Evolutionary conservation across 768 basidiomycete species (phyloP).

Genomic region (Lactifluus hygrophoroides): DNA sequence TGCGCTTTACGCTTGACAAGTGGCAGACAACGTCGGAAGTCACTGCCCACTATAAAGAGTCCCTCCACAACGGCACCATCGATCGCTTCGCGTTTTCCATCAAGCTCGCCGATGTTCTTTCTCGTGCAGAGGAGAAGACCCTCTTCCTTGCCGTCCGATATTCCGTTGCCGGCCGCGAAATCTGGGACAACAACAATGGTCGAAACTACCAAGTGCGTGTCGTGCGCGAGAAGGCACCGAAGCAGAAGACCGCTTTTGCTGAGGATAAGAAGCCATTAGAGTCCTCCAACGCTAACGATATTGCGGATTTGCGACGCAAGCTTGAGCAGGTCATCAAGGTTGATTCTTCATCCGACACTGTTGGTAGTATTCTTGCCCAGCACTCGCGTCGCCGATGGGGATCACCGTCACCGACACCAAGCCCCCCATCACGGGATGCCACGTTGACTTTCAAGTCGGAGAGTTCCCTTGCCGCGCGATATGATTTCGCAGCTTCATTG

Average conservation of each 20-base stretch:
- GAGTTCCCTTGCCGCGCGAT: slow-evolving; percentile 42
- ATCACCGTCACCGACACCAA: slow-evolving; percentile 17
- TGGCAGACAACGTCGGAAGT: slow-evolving; percentile 98
- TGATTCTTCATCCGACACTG: slow-evolving; percentile 27
- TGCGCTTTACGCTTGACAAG: slow-evolving; percentile 86
- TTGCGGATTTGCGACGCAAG: slow-evolving; percentile 55
- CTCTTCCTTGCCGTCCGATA: slow-evolving; percentile 75
- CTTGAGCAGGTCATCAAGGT: slow-evolving; percentile 53
- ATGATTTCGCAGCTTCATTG: slow-evolving; percentile 48
- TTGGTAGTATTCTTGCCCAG: slow-evolving; percentile 25
- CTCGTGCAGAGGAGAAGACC: slow-evolving; percentile 73
- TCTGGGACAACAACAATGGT: slow-evolving; percentile 88
- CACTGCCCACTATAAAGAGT: slow-evolving; percentile 57
- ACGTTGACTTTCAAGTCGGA: slow-evolving; percentile 26
- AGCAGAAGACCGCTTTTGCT: slow-evolving; percentile 23
- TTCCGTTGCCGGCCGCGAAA: slow-evolving; percentile 58
- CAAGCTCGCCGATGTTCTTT: slow-evolving; percentile 68
- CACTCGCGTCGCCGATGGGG: slow-evolving; percentile 18
- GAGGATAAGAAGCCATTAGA: background rate
- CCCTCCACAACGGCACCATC: slow-evolving; percentile 31
- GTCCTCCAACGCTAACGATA: slow-evolving; percentile 29
- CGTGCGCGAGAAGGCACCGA: slow-evolving; percentile 27
- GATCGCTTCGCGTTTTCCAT: slow-evolving; percentile 77
- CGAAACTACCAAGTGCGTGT: slow-evolving; percentile 76
- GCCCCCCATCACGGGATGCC: slow-evolving; percentile 8